Conservation (phyloP, 805 yeast species). For the Ogataea neopini region DNA sequence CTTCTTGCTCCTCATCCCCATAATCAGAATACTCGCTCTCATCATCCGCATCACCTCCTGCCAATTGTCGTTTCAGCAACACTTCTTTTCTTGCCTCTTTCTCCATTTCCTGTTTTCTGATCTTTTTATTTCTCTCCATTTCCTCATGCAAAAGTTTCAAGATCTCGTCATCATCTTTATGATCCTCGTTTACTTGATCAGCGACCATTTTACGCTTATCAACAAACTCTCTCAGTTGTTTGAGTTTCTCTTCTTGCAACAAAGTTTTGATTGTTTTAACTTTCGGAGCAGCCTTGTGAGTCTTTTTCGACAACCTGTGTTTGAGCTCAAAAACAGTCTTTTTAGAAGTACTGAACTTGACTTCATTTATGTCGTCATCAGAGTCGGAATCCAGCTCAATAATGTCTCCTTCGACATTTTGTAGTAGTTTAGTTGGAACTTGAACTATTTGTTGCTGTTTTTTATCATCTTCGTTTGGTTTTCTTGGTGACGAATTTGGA, state of each 20-base stretch:
- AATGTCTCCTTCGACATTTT: constrained; percentile 1
- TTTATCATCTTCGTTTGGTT: not conserved
- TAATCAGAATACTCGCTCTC: constrained; percentile 32
- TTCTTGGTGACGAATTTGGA: constrained; percentile 25
- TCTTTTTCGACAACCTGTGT: constrained; percentile 18
- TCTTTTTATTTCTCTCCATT: constrained; percentile 17
- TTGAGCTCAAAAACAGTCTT: constrained; percentile 17
- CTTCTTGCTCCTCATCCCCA: constrained; percentile 25
- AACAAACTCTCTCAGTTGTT: constrained; percentile 17
- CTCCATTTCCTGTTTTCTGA: constrained; percentile 19
- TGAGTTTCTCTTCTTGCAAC: constrained; percentile 16
- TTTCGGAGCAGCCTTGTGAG: constrained; percentile 7
- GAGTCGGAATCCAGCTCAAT: constrained; percentile 22
- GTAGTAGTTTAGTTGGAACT: not conserved
- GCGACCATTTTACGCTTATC: constrained; percentile 15
- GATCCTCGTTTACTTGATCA: constrained; percentile 6
- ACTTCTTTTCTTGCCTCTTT: constrained; percentile 15
- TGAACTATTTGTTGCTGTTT: not conserved
- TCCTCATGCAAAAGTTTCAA: constrained; percentile 28
- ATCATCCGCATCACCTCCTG: constrained; percentile 27
- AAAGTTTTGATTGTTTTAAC: constrained; percentile 18
- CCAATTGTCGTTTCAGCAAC: constrained; percentile 17
- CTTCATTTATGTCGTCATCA: constrained; percentile 21
- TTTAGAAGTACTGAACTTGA: constrained; percentile 17
- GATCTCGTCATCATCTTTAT: constrained; percentile 21